Evolutionary conservation across 768 basidiomycete genomes (phyloP).

Genomic region (Podaxis carcinomalis): DNA sequence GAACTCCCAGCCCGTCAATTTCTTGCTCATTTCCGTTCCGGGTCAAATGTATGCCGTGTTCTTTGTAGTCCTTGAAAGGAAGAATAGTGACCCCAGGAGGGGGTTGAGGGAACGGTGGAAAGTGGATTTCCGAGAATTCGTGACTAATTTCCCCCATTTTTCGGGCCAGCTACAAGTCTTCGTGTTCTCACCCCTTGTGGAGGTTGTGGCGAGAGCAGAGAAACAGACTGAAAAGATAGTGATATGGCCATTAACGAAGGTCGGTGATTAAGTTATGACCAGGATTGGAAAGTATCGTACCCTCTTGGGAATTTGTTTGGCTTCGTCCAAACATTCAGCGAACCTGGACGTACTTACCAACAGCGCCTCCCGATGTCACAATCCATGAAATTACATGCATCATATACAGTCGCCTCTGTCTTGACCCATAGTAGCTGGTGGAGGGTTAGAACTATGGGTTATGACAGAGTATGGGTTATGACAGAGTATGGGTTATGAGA

Average conservation of each 20-base stretch:
- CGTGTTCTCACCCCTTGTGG: neutral
- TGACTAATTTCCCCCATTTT: neutral
- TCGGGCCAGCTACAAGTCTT: neutral
- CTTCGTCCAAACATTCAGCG: no score
- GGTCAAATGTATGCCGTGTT: neutral
- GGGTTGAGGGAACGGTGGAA: neutral
- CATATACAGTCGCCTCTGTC: no score
- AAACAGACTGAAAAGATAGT: neutral
- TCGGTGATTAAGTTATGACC: neutral
- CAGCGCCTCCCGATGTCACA: no score
- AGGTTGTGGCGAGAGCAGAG: neutral
- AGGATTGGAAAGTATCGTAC: neutral
- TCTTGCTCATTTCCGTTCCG: neutral
- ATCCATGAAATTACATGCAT: no score
- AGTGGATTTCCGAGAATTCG: neutral
- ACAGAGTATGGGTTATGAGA: no score
- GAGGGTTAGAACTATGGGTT: no score
- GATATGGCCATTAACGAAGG: neutral
- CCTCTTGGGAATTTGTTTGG: neutral
- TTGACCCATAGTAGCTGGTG: no score
- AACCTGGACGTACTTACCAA: no score
- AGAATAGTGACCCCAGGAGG: neutral
- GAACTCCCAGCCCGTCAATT: slow-evolving; percentile 1
- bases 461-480: no score
- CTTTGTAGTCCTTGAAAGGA: slow-evolving; percentile 3